Evolutionary conservation across 495 filamentous ascomycete species (phyloP).

Genomic region (Aspergillus kassunensis): DNA sequence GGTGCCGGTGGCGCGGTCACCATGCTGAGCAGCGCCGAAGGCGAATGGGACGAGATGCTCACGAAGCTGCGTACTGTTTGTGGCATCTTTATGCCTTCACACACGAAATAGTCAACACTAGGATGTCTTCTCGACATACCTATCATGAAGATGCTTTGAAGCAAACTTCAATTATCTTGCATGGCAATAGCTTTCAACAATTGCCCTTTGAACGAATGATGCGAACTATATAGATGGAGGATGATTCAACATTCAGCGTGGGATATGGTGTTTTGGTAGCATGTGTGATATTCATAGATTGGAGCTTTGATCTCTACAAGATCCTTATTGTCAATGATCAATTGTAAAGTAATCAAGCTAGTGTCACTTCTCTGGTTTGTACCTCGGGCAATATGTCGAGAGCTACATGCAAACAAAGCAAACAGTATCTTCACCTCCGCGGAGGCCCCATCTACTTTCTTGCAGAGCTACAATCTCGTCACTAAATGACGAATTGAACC

Average conservation of each 20-base stretch:
- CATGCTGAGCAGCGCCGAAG: constrained; percentile 66
- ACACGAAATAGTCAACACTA: constrained; percentile 13
- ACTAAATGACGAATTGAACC: no score
- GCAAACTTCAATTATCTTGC: constrained; percentile 1
- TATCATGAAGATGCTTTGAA: neutral
- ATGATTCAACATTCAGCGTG: constrained; percentile 38
- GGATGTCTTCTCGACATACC: no score
- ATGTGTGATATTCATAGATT: neutral
- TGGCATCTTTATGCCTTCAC: constrained; percentile 39
- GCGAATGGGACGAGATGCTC: constrained; percentile 89
- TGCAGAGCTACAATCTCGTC: neutral
- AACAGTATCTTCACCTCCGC: constrained; percentile 2
- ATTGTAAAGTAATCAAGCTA: neutral
- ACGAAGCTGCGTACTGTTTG: constrained; percentile 71
- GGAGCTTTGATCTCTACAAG: no score
- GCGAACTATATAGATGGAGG: constrained; percentile 3
- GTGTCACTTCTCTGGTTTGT: neutral
- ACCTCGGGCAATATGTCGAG: neutral
- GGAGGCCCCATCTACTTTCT: neutral
- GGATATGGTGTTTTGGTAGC: constrained; percentile 13
- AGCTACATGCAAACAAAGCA: constrained; percentile 9
- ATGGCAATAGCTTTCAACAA: constrained; percentile 30
- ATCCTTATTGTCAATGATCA: no score
- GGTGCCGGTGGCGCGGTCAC: constrained; percentile 90
- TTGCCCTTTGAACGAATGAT: constrained; percentile 9